Evolutionary conservation across 2,329 filamentous ascomycete genomes (phyloP).

Genomic region (Colletotrichum cuscutae): DNA sequence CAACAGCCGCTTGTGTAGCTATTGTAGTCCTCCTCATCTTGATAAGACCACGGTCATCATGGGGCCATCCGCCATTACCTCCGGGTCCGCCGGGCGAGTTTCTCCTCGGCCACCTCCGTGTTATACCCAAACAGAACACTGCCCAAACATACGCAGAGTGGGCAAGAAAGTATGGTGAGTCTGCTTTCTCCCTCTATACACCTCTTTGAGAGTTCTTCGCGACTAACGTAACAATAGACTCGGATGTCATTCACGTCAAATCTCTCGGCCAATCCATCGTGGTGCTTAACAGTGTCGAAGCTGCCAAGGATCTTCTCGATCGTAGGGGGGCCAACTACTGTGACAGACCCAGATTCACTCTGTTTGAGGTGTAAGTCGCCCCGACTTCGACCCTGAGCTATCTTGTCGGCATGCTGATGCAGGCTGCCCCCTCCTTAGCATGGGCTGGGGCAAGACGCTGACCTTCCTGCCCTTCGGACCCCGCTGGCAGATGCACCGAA

Average conservation of each 20-base stretch:
- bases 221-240: constrained; percentile 29
- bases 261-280: constrained; percentile 48
- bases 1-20: constrained; percentile 13
- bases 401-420: constrained; percentile 13
- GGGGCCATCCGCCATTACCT: constrained; percentile 28
- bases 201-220: background rate
- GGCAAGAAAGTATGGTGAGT: constrained; percentile 64
- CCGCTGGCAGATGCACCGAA: constrained; percentile 55
- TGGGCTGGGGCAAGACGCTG: constrained; percentile 58
- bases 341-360: constrained; percentile 56
- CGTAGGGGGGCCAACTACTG: constrained; percentile 56
- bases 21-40: constrained; percentile 17
- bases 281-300: constrained; percentile 54
- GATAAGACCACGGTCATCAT: constrained; percentile 18
- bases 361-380: constrained; percentile 46
- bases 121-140: constrained; percentile 42
- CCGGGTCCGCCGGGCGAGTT: constrained; percentile 39
- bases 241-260: constrained; percentile 45
- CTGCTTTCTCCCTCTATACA: background rate
- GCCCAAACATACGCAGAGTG: constrained; percentile 34
- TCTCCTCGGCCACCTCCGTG: constrained; percentile 49
- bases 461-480: constrained; percentile 56
- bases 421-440: constrained; percentile 35
- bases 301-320: constrained; percentile 56
- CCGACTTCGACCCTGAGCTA: background rate